A percentile compares a stretch with the other conserved stretches of the same genome.
phyloP scores from a whole-genome alignment of 768 basidiomycete genomes.

The Macrolepiota dolichaula region DNA sequence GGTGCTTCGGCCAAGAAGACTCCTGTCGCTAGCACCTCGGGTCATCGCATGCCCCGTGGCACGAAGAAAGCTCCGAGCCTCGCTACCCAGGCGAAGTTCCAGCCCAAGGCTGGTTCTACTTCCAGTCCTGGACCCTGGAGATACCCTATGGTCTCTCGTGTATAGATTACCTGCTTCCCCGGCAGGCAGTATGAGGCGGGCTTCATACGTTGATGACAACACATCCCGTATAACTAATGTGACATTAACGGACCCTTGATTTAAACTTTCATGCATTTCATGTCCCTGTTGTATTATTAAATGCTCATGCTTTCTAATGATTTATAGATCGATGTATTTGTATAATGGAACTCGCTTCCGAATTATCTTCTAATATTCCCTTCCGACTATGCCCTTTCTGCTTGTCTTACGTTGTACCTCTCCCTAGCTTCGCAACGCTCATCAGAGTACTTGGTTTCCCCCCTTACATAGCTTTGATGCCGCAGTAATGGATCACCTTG shows the following conservation, averaged over 20 bases:
- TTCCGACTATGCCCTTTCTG: too few species aligned
- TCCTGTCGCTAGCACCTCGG: not conserved
- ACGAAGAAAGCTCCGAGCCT: not conserved
- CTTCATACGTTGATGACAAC: not conserved
- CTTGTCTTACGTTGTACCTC: too few species aligned
- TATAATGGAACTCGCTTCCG: not conserved
- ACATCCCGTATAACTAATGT: not conserved
- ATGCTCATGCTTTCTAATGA: not conserved
- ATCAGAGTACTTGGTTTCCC: too few species aligned
- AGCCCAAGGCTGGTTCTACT: not conserved
- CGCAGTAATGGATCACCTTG: too few species aligned
- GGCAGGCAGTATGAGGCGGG: not conserved
- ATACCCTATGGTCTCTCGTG: not conserved
- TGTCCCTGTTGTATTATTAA: not conserved
- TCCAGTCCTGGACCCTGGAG: not conserved
- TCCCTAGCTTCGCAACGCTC: too few species aligned
- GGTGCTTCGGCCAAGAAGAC: constrained; percentile 17
- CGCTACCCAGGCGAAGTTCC: not conserved
- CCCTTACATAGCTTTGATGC: too few species aligned
- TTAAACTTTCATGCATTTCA: constrained; percentile 10
- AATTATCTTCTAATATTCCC: too few species aligned
- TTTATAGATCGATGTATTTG: not conserved
- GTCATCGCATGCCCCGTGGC: not conserved
- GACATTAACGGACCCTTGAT: not conserved
- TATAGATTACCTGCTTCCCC: not conserved